These are phyloP conservation scores for Corynespora cassiicola DNA, from an alignment of 2,329 filamentous ascomycete genomes.

Conservation along the genomic window DNA sequence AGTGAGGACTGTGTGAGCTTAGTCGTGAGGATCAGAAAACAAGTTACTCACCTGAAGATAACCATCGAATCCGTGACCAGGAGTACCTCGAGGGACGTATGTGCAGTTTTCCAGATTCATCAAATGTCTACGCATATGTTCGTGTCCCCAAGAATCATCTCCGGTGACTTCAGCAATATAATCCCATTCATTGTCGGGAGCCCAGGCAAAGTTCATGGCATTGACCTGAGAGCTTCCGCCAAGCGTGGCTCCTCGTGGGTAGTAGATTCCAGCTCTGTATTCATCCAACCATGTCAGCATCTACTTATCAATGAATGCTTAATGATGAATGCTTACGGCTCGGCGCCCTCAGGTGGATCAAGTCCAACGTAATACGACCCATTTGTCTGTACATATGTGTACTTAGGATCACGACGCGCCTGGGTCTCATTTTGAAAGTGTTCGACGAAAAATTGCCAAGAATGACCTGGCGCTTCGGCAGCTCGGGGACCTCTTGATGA, in stretches of 20 bases:
- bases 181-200: slow-evolving; percentile 64
- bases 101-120: slow-evolving; percentile 17
- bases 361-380: slow-evolving; percentile 10
- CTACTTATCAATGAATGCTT: slow-evolving; percentile 46
- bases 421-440: slow-evolving; percentile 11
- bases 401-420: slow-evolving; percentile 11
- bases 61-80: slow-evolving; percentile 19
- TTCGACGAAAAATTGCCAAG: slow-evolving; percentile 17
- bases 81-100: slow-evolving; percentile 17
- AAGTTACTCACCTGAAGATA: slow-evolving; percentile 12
- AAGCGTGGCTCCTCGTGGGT: slow-evolving; percentile 19
- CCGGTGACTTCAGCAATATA: slow-evolving; percentile 60
- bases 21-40: too few species aligned
- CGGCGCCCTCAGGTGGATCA: slow-evolving; percentile 10
- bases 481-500: background rate
- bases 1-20: too few species aligned
- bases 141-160: slow-evolving; percentile 50
- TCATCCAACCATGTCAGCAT: slow-evolving; percentile 42
- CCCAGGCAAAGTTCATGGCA: slow-evolving; percentile 62
- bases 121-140: slow-evolving; percentile 10
- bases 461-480: slow-evolving; percentile 8
- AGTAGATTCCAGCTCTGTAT: slow-evolving; percentile 15
- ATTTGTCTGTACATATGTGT: slow-evolving; percentile 8
- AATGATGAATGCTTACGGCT: too few species aligned
- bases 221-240: slow-evolving; percentile 57